A percentile compares a stretch with the other conserved stretches of the same genome.
These are phyloP conservation scores for Cordyceps cicadae DNA, from an alignment of 2,329 filamentous ascomycete genomes.

Conservation along the genomic window DNA sequence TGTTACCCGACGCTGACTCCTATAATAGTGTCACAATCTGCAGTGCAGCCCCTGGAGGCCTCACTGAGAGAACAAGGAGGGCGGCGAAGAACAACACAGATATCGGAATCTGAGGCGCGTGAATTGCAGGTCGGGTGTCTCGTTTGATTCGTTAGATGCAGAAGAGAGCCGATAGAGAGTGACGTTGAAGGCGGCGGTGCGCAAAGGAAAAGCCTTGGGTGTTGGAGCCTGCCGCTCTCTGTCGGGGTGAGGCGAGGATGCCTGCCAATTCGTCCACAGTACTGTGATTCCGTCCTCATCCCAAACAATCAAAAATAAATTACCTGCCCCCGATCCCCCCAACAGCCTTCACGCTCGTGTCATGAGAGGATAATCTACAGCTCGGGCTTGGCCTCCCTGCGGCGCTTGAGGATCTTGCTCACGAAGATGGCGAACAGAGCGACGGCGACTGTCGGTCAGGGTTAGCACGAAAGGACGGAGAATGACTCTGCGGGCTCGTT, in stretches of 20 bases:
- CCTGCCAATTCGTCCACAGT: not conserved
- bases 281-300: constrained; percentile 3
- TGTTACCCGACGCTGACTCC: not conserved
- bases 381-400: constrained; percentile 26
- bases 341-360: not conserved
- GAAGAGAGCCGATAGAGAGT: not conserved
- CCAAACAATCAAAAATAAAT: not conserved
- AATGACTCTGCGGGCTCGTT: not conserved
- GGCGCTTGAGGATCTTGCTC: constrained; percentile 24
- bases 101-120: not conserved
- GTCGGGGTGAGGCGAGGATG: not conserved
- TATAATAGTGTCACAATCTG: not conserved
- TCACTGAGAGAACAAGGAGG: not conserved
- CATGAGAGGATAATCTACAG: constrained; percentile 14
- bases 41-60: not conserved
- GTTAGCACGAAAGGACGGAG: not conserved
- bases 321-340: not conserved
- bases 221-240: not conserved
- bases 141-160: not conserved
- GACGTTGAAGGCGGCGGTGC: not conserved
- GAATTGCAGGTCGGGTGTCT: not conserved
- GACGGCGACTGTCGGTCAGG: constrained; percentile 22
- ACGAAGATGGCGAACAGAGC: constrained; percentile 24
- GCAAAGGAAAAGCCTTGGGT: not conserved
- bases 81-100: not conserved